Evolutionary conservation across 768 basidiomycete genomes (phyloP), one percentile per base, ranked within the genome.

Genomic region (Rossbeevera mucosa): DNA sequence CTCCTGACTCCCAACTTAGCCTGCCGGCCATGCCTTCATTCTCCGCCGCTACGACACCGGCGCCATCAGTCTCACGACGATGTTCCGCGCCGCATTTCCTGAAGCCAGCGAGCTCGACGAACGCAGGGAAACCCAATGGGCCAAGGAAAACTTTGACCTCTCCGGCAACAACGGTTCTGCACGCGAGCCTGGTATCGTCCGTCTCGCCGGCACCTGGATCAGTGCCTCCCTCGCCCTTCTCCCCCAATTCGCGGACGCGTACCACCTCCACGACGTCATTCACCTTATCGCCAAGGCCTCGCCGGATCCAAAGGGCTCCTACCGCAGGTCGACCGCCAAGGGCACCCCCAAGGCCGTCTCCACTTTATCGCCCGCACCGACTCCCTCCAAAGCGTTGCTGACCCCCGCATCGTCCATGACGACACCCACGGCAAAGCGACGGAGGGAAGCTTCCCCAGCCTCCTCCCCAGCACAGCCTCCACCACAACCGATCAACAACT

Each of bases 71-170:
- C 80, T 94, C 9, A 95, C 94, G 9, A 95, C 94, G 51, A 95
- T 97, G 93, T 95, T 90, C 74, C 89, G 93, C 53, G 93, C 93
- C 7, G 92, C 92, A 0, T 97, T 92, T 69, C 94, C 94, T 9
- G 80, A 77, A 33, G 88, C 92, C 4, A 73, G 75, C 40, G 90
- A 93, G 2, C 73, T 77, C 44, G 83, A 86, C 16, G 94, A 97
- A 69, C 85, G 81, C 67, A 72, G 71, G 12, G 94, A 96, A 68
- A 76, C 88, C 38, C 77, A 81, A 38, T 95, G 91, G 90, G 85
- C 94, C 53, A 88, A 86, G 64, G 82, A 85, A 18, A 79, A 73
- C 60, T 89, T 80, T 70, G 90, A 95, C 65, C 79, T 85, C 51
- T 55, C 78, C 3, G 86, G 86, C 20, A 87, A 89, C 63, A 95